Base-by-base conservation (phyloP, 2,329 filamentous ascomycete genomes). In the Penicillium sp. region DNA sequence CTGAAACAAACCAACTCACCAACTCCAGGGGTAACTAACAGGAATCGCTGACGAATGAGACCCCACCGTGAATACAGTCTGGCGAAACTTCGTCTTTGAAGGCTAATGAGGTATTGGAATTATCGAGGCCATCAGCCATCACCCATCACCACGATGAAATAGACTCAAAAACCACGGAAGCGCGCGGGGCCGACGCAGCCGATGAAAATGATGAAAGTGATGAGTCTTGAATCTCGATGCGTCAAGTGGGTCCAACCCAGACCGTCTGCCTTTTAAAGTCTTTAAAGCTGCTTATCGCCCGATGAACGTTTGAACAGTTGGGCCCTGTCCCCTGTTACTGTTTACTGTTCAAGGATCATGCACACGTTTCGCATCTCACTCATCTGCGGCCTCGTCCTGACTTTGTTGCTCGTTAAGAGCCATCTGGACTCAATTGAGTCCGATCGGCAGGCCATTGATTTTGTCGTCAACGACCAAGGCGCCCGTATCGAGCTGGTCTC, bases 401-500 rank as follows among this genome's bases (percentile, higher is more conserved):
- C 50, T 2, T 7, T 64, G 18, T 43, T 64, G 10, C 50, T 59
- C 44, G 44, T 59, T 27, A 55, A 56, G 41, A 48, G 37, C 10
- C 58, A 60, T 42, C 39, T 64, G 20, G 42, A 49, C 27, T 54
- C 56, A 1, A 44, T 60, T 18, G 39, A 49, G 13, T 41, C 44
- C 33, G 47, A 56, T 52, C 58, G 52, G 50, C 46, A 46, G 29
- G 35, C 25, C 41, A n/a, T 46, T 49, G 20, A 46, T 50, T 23
- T 24, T 49, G 13, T 31, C 9, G 33, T 23, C 18, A 23, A 51
- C 25, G 50, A 50, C 35, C 53, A 31, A 10, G 47, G 47, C 35
- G 44, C 54, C 24, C 47, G 51, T 48, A 55, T 60, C 41, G 55
- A 62, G 52, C 53, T 58, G 55, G 53, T 60, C 55, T 57, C 58